Percentiles rank a stretch among this genome's conserved stretches.
phyloP scores from a whole-genome alignment of 1,284 basidiomycete species.

The Austroboletus niveus region DNA sequence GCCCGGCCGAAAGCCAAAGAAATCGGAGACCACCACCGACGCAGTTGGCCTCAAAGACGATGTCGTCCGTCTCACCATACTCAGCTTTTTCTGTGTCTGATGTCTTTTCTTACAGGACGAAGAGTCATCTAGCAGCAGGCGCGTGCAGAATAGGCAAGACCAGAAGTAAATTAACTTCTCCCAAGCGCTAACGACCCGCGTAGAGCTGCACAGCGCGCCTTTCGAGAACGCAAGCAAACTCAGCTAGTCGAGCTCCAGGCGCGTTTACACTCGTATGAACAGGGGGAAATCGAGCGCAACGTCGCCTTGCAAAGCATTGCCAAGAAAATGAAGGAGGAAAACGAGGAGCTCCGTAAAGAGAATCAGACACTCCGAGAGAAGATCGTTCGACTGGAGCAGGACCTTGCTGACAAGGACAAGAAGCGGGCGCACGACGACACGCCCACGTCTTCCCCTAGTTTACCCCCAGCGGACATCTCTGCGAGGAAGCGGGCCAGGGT shows the following conservation, averaged over 20 bases:
- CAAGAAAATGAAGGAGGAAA: slow-evolving; percentile 86
- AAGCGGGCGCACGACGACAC: slow-evolving; percentile 59
- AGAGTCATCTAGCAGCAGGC: slow-evolving; percentile 57
- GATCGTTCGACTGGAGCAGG: slow-evolving; percentile 49
- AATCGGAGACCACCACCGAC: slow-evolving; percentile 42
- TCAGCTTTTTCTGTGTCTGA: slow-evolving; percentile 9
- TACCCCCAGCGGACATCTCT: slow-evolving; percentile 16
- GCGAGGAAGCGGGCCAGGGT: slow-evolving; percentile 44
- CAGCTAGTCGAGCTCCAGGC: slow-evolving; percentile 90
- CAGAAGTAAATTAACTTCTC: neutral
- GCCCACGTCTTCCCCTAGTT: slow-evolving; percentile 29
- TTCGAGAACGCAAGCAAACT: slow-evolving; percentile 87
- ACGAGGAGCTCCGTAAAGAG: slow-evolving; percentile 67
- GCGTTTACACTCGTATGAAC: slow-evolving; percentile 82
- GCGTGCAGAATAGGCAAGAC: slow-evolving; percentile 72
- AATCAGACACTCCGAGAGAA: slow-evolving; percentile 61
- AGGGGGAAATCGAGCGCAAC: slow-evolving; percentile 87
- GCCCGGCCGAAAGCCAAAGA: slow-evolving; percentile 87
- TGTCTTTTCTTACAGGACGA: slow-evolving; percentile 32
- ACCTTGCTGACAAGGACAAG: slow-evolving; percentile 39
- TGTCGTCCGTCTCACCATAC: slow-evolving; percentile 41
- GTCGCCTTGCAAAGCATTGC: slow-evolving; percentile 84
- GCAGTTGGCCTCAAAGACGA: slow-evolving; percentile 39
- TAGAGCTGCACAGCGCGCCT: slow-evolving; percentile 88
- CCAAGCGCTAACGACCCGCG: slow-evolving; percentile 8